These are phyloP conservation scores for Eremothecium cymbalariae DNA, from an alignment of 1,139 yeast genomes.

Conservation along the genomic window DNA sequence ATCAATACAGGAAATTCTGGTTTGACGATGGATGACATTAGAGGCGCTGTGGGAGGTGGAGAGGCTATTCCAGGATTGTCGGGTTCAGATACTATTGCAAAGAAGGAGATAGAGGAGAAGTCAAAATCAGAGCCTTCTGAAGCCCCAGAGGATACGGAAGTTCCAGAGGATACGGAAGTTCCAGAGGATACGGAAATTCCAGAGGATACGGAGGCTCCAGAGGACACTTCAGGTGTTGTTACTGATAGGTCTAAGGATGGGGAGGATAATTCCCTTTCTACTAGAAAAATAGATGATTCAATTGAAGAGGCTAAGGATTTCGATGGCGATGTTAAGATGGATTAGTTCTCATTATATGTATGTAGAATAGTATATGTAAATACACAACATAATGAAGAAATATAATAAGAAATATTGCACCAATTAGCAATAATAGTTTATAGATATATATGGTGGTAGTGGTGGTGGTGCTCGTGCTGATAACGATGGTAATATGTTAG, in stretches of 20 bases:
- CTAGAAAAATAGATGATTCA: too few relatives aligned
- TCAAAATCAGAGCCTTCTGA: constrained; percentile 10
- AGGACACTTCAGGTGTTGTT: neutral
- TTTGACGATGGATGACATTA: constrained; percentile 48
- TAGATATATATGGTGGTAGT: constrained; percentile 1
- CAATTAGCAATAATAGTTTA: constrained; percentile 1
- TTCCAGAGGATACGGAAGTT: constrained; percentile 5
- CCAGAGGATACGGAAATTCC: neutral
- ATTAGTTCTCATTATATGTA: constrained; percentile 7
- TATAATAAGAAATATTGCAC: constrained; percentile 5
- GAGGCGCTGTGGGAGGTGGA: constrained; percentile 54
- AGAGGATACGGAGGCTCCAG: constrained; percentile 2
- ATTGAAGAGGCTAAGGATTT: constrained; percentile 14
- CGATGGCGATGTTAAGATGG: constrained; percentile 29
- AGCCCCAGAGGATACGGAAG: constrained; percentile 13
- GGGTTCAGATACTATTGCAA: constrained; percentile 22
- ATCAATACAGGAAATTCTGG: constrained; percentile 25
- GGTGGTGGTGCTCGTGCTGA: neutral
- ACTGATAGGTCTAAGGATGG: neutral
- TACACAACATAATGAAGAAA: constrained; percentile 3
- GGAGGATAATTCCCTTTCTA: constrained; percentile 2
- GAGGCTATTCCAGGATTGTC: constrained; percentile 46
- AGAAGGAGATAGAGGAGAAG: constrained; percentile 13
- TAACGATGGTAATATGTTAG: neutral
- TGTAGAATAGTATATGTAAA: constrained; percentile 1